Base-by-base conservation (phyloP, 192 early-diverging fungal species). In the Chytriomyces sp. region DNA sequence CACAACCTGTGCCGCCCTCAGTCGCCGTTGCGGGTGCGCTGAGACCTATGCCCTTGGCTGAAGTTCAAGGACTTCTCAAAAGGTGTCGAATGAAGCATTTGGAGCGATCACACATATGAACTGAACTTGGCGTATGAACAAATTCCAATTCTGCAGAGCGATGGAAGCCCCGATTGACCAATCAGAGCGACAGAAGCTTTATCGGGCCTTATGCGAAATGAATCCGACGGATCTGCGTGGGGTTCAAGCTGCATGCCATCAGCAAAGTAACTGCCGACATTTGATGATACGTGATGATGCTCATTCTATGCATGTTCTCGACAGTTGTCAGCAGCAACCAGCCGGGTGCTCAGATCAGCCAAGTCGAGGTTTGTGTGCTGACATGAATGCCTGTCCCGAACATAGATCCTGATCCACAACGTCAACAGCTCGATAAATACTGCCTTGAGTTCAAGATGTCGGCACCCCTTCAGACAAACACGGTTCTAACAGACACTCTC, bases 21-120 rank as follows among this genome's bases (percentile, higher is more conserved):
- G 35, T 35, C 35, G 35, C 35, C 35, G 35, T 4, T 35, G 35
- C 35, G 35, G 35, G 35, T 35, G 35, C 35, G 35, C 1, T 35
- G 35, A 35, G 35, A 35, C 35, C 35, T 35, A 35, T 35, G 35
- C 35, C 35, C 35, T 35, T 35, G 35, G 0, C 35, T 35, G 53
- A 57, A n/a, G 20, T 57, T 20, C 53, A 57, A 57, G 53, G 53
- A 57, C 53, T 57, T n/a, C 20, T 57, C 53, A 57, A 57, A 57
- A 57, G 53, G 53, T n/a, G n/a, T n/a, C n/a, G n/a, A n/a, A n/a
- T n/a, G n/a, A n/a, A n/a, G 2, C 35, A 35, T 35, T 35, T 35
- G 35, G 1, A 35, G 35, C 35, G 35, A 35, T 35, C 35, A 35
- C 35, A 35, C 35, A 35, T 2, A 2, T 2, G 35, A 2, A 2